These are phyloP conservation scores for Colletotrichum endophyticum DNA, from an alignment of 2,329 filamentous ascomycete species.

Conservation along the genomic window DNA sequence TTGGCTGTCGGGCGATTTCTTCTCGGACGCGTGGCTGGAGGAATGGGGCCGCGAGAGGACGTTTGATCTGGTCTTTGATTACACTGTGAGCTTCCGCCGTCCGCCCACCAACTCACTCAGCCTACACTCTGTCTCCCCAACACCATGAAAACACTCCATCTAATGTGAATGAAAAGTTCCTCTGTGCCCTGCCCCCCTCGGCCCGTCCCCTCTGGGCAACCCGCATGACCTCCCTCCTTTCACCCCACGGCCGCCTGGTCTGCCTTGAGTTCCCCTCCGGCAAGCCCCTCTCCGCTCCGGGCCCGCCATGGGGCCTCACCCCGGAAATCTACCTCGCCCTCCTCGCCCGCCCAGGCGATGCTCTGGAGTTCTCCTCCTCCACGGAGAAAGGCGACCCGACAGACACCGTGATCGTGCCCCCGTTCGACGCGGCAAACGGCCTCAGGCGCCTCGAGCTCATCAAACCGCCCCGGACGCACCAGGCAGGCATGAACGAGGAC, in stretches of 20 bases:
- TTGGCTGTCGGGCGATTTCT: slow-evolving; percentile 71
- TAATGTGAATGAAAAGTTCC: slow-evolving; percentile 50
- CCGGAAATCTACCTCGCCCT: slow-evolving; percentile 75
- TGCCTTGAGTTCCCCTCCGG: slow-evolving; percentile 81
- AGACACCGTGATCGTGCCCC: slow-evolving; percentile 43
- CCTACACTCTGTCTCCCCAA: neutral
- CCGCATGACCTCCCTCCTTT: slow-evolving; percentile 55
- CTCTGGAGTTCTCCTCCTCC: slow-evolving; percentile 58
- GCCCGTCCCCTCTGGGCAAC: slow-evolving; percentile 58
- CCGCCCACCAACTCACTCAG: neutral
- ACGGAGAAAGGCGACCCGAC: slow-evolving; percentile 24
- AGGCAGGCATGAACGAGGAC: slow-evolving; percentile 47
- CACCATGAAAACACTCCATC: neutral
- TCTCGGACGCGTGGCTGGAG: slow-evolving; percentile 62
- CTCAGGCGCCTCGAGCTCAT: slow-evolving; percentile 52
- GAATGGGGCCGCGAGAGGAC: slow-evolving; percentile 43
- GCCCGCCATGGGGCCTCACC: slow-evolving; percentile 76
- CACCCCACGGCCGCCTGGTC: slow-evolving; percentile 54
- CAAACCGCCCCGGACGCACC: slow-evolving; percentile 56
- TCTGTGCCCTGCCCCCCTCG: slow-evolving; percentile 63
- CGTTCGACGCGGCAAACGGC: slow-evolving; percentile 39
- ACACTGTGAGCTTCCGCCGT: slow-evolving; percentile 52
- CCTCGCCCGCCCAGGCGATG: slow-evolving; percentile 71
- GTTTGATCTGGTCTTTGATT: slow-evolving; percentile 73
- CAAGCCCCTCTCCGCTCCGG: slow-evolving; percentile 68